Evolutionary conservation across 148 eudicot species (phyloP).

Genomic region (Hydrangea macrophylla): DNA sequence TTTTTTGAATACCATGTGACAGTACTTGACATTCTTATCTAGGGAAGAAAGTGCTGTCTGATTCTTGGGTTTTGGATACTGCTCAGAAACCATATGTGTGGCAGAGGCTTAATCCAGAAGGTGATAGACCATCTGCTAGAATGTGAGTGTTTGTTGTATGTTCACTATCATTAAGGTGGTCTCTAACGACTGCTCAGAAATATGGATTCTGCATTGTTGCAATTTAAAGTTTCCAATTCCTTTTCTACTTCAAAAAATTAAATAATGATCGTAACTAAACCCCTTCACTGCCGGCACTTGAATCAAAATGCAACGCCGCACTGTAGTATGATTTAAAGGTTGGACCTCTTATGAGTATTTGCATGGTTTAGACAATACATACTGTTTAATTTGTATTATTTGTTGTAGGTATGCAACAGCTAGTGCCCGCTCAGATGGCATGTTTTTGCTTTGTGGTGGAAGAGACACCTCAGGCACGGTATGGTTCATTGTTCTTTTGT

Average conservation of each 20-base stretch:
- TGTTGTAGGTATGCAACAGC: conserved; percentile 91
- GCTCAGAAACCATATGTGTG: conserved; percentile 95
- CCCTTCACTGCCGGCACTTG: background rate
- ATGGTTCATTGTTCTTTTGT: conserved; percentile 29
- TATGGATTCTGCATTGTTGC: conserved; percentile 11
- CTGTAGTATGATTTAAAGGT: too few species aligned
- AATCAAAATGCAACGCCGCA: too few species aligned
- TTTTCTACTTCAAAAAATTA: too few species aligned
- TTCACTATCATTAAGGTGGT: background rate
- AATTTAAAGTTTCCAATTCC: too few species aligned
- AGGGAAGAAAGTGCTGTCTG: conserved; percentile 93
- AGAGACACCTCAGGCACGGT: conserved; percentile 85
- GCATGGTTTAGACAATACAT: too few species aligned
- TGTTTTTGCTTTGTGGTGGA: conserved; percentile 99
- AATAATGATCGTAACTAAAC: too few species aligned
- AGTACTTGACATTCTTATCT: conserved; percentile 16
- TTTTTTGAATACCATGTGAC: background rate
- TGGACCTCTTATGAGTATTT: too few species aligned
- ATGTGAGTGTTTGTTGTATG: conserved; percentile 64
- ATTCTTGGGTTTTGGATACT: conserved; percentile 96
- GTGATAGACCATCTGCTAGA: conserved; percentile 97
- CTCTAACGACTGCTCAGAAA: conserved; percentile 5
- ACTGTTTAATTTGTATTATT: background rate
- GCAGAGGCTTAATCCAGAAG: conserved; percentile 89
- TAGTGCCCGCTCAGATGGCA: conserved; percentile 96